These are phyloP conservation scores for Pseudocercospora crystallina DNA, from an alignment of 2,329 filamentous ascomycete genomes.

Conservation along the genomic window DNA sequence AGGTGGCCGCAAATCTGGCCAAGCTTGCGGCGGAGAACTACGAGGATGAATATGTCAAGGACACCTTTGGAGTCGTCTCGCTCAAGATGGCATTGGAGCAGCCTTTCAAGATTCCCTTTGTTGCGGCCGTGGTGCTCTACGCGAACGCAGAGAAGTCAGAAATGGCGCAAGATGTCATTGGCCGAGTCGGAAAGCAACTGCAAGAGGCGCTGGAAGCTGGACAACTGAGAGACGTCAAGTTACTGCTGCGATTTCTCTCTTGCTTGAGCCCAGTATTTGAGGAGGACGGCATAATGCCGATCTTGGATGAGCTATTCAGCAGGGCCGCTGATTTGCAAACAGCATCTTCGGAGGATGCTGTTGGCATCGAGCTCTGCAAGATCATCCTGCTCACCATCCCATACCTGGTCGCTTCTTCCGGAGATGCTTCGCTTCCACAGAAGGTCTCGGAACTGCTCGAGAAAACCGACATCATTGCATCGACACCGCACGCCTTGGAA, in stretches of 20 bases:
- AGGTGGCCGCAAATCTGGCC: constrained; percentile 73
- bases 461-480: constrained; percentile 92
- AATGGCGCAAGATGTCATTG: constrained; percentile 69
- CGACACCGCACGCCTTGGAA: constrained; percentile 81
- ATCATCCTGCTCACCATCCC: constrained; percentile 94
- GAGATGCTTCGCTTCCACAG: constrained; percentile 65
- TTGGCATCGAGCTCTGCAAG: constrained; percentile 84
- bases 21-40: constrained; percentile 77
- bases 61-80: constrained; percentile 69
- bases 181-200: constrained; percentile 58
- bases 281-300: constrained; percentile 78
- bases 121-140: constrained; percentile 78
- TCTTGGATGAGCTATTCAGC: constrained; percentile 86
- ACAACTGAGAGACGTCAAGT: constrained; percentile 87
- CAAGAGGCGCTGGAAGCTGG: constrained; percentile 70
- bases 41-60: constrained; percentile 77
- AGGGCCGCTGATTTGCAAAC: constrained; percentile 92
- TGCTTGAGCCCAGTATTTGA: constrained; percentile 78
- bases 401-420: constrained; percentile 74
- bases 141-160: constrained; percentile 77
- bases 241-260: constrained; percentile 84
- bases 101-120: constrained; percentile 95
- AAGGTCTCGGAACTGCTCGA: constrained; percentile 79
- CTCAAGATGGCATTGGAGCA: constrained; percentile 84
- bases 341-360: constrained; percentile 82